A percentile compares a stretch with the other conserved stretches of the same genome.
These are phyloP conservation scores for Chlamydomonas applanata DNA, from an alignment of 139 green algal genomes.

Conservation along the genomic window DNA sequence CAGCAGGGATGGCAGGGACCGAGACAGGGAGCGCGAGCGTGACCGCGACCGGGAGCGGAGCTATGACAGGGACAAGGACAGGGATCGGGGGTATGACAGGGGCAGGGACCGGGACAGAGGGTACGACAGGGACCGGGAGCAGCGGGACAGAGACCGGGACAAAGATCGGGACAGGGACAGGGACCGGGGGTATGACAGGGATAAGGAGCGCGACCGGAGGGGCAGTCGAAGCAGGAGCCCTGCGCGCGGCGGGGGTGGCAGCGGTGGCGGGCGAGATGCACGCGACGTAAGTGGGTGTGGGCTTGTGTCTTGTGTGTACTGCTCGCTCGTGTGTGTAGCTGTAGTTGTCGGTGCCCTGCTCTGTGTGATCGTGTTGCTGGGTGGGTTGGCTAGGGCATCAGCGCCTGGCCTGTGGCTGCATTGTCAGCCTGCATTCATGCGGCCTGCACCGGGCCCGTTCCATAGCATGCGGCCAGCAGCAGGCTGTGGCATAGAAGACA, in stretches of 20 bases:
- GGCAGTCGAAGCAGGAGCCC: conserved; percentile 21
- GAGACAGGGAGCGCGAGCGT: conserved; percentile 7
- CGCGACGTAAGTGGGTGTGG: conserved; percentile 19
- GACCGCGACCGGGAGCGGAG: background rate
- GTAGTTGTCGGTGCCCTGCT: too few relatives aligned
- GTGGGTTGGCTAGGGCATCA: too few relatives aligned
- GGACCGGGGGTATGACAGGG: background rate
- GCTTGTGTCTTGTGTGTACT: too few relatives aligned
- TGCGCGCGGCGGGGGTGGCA: background rate
- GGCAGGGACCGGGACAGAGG: conserved; percentile 4
- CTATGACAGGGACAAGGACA: conserved; percentile 16
- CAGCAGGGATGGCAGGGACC: conserved; percentile 7
- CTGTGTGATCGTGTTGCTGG: too few relatives aligned
- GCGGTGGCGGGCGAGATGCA: conserved; percentile 18
- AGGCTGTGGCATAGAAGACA: too few relatives aligned
- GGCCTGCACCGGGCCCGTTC: too few relatives aligned
- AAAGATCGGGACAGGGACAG: background rate
- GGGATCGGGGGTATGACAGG: background rate
- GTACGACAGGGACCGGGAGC: background rate
- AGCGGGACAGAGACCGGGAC: background rate
- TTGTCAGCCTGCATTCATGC: too few relatives aligned
- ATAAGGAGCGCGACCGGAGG: background rate
- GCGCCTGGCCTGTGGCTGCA: too few relatives aligned
- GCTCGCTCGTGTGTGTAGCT: too few relatives aligned
- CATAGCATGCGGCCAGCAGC: too few relatives aligned